These are phyloP conservation scores for Penicillium chermesinum DNA, from an alignment of 495 filamentous ascomycete species.

Conservation along the genomic window DNA sequence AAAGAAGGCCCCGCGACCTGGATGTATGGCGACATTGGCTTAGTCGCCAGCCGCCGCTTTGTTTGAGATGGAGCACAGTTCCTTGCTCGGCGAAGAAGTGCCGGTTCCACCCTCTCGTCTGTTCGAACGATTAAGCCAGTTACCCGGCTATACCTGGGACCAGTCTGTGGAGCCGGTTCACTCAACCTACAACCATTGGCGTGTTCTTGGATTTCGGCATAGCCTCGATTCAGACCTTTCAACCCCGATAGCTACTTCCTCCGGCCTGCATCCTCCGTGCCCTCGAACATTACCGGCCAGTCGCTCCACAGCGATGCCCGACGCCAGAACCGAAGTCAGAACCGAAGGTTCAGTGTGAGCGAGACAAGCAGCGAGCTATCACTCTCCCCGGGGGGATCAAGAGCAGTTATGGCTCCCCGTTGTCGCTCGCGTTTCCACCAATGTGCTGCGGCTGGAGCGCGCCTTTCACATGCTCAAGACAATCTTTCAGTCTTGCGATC, in stretches of 20 bases:
- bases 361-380: constrained; percentile 48
- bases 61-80: constrained; percentile 35
- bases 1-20: not conserved
- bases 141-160: constrained; percentile 74
- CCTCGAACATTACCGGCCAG: constrained; percentile 40
- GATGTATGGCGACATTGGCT: constrained; percentile 1
- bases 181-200: constrained; percentile 79
- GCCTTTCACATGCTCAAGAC: constrained; percentile 74
- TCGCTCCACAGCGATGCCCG: constrained; percentile 41
- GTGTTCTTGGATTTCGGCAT: constrained; percentile 51
- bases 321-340: constrained; percentile 22
- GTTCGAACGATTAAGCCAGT: constrained; percentile 64
- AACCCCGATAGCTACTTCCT: constrained; percentile 42
- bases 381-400: constrained; percentile 33
- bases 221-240: constrained; percentile 34
- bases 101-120: constrained; percentile 65
- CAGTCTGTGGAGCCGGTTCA: constrained; percentile 64
- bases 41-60: not conserved
- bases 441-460: constrained; percentile 74
- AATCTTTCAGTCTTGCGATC: constrained; percentile 65
- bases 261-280: constrained; percentile 28
- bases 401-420: constrained; percentile 49
- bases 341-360: constrained; percentile 41
- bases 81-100: constrained; percentile 53
- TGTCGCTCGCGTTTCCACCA: constrained; percentile 72